These are phyloP conservation scores for Polytolypa hystricis DNA, from an alignment of 2,329 filamentous ascomycete genomes.

Conservation along the genomic window DNA sequence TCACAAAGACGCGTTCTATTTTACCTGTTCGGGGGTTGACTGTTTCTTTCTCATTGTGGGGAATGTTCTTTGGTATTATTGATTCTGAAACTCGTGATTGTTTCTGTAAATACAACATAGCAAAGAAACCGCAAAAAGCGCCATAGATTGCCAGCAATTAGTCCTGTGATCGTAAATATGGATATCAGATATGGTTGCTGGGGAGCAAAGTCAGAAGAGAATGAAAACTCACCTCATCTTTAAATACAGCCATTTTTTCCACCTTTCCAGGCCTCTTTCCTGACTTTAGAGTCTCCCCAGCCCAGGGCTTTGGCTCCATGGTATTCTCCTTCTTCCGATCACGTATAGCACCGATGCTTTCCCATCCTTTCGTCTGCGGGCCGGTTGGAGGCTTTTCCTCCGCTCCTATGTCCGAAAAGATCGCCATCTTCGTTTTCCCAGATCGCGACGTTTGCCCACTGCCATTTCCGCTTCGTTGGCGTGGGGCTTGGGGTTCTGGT, in stretches of 20 bases:
- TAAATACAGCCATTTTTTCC: constrained; percentile 84
- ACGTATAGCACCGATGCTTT: constrained; percentile 74
- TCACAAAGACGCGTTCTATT: constrained; percentile 76
- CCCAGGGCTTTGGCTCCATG: constrained; percentile 79
- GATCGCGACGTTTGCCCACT: constrained; percentile 47
- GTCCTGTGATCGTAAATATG: constrained; percentile 89
- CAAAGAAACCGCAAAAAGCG: constrained; percentile 26
- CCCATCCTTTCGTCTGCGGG: constrained; percentile 64
- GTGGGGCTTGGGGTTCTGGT: constrained; percentile 52
- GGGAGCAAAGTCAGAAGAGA: constrained; percentile 28
- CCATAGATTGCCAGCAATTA: constrained; percentile 55
- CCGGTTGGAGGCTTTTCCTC: constrained; percentile 43
- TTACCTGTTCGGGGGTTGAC: constrained; percentile 73
- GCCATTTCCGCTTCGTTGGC: constrained; percentile 41
- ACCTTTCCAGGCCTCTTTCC: constrained; percentile 68
- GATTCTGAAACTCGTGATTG: constrained; percentile 26
- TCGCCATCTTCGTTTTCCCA: constrained; percentile 69
- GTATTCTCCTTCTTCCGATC: constrained; percentile 92
- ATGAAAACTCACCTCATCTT: constrained; percentile 73
- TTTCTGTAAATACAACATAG: constrained; percentile 37
- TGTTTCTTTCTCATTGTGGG: constrained; percentile 64
- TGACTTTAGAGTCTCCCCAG: constrained; percentile 76
- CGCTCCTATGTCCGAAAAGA: constrained; percentile 72
- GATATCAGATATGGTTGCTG: constrained; percentile 33
- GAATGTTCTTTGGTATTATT: constrained; percentile 42